Evolutionary conservation across 1,139 yeast genomes (phyloP), one percentile per base, ranked within the genome.

Genomic region (Zygoascus sp.): DNA sequence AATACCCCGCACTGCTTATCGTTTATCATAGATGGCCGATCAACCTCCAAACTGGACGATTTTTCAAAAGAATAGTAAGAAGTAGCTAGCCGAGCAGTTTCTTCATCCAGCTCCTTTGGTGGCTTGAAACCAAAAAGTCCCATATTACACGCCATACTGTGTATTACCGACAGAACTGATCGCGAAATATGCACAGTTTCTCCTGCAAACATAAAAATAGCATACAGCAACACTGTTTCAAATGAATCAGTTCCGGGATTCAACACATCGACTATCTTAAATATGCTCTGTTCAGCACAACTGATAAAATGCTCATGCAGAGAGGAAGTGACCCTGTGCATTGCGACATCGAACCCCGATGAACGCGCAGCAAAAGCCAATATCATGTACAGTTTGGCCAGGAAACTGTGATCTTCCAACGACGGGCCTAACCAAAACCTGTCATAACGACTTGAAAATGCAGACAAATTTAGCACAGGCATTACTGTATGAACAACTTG

Each of bases 121-220:
- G 46, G 34, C 6, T 10, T 34, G 16, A 27, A 20, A 10, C 43
- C 39, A 40, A 40, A 44, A 6, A 47, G 42, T 1, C 47, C 47
- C n/a, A 47, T 19, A n/a, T 34, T 44, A 11, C 34, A 32, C 5
- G 50, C 47, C 47, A 47, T 44, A 36, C 39, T 39, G 20, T 44
- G 37, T n/a, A 37, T 42, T 6, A 47, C 30, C 2, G 45, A 32
- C 11, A 42, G 28, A 6, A 47, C 27, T 4, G 50, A 40, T 21
- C 45, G 19, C 8, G 45, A 46, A 3, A 43, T 40, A 11, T 44
- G 45, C 7, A 40, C 44, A n/a, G 50, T 47, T 21, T 47, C 50
- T 1, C 50, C 50, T 8, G 50, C 46, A 28, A 44, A 47, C 47
- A 47, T 47, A 35, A 47, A 47, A 28, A 44, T 47, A 4, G 47